Base-by-base conservation (phyloP, 495 filamentous ascomycete genomes). In the Tuber indicum region DNA sequence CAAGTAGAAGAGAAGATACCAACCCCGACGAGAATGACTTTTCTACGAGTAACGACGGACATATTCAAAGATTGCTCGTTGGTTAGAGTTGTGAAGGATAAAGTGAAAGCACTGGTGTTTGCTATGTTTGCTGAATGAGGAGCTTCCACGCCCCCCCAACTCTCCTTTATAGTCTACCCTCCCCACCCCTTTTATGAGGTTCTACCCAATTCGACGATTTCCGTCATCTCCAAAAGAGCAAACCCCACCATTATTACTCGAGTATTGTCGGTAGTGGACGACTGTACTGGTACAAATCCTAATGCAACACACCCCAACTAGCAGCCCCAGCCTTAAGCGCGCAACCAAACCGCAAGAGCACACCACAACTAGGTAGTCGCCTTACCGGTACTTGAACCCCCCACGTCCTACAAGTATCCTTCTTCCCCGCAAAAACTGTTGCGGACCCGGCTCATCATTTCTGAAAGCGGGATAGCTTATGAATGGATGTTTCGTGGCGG, bases 21-120 rank as follows among this genome's bases (percentile, higher is more conserved):
- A 84, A 88, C 88, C 44, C 89, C 89, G 49, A 87, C 79, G 41
- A 89, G 81, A 19, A 84, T 86, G 4, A 90, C 86, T 72, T 86
- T 88, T 77, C 86, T n/a, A n/a, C n/a, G n/a, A n/a, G n/a, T 88
- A 79, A 89, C 87, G 69, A 84, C 69, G 62, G 84, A 79, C 87
- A 88, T 88, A 17, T 66, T 32, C 9, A 58, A 58, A 9, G 58
- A 36, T 66, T 62, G 10, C n/a, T 16, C 0, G 52, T 32, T 62
- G n/a, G 4, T 14, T 17, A 66, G 26, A 36, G 26, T 16, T 6
- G 58, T 66, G 14, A 17, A 66, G 10, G 7, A 1, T 26, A 36
- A 14, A 6, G 32, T 66, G 32, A 17, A 66, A 36, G 12, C 4
- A 14, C 26, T 17, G 26, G 4, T 26, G 52, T 12, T 62, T 62